Evolutionary conservation across 352 stramenopile genomes (phyloP), one percentile per base, ranked within the genome.

Genomic region (Phytophthora quininea): DNA sequence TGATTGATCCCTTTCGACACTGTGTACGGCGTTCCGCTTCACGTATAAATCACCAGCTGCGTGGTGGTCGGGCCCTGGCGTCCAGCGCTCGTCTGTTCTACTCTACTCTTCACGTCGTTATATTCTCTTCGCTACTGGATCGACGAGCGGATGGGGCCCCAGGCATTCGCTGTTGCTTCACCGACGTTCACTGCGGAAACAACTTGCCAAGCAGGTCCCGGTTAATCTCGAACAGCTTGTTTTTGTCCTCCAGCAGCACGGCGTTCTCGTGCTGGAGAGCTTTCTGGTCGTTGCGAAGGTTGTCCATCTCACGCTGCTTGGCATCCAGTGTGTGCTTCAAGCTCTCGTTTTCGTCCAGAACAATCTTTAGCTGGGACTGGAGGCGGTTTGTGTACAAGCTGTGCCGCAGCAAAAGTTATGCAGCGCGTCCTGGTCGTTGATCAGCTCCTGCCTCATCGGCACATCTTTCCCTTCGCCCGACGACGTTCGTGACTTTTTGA

Each of bases 151-250:
- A 27, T 45, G 48, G 52, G 49, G 12, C 19, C 29, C 47, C 32
- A 35, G 33, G 51, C n/a, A 27, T 24, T 19, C 19, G 30, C 50
- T 15, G 9, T 57, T 33, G 19, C 46, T 51, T 27, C 31, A 37
- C n/a, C 37, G 37, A 45, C 54, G 47, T 55, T 88, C 69, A 89
- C 58, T 91, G 78, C n/a, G 76, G 82, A 47, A 91, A 88, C 32
- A 91, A 61, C 54, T 91, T 91, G 60, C 69, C 69, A 32, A 91
- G 59, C 31, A 92, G 50, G 64, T 89, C 82, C 52, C 80, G 77
- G 62, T 92, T 92, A 53, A 92, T 90, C 65, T 91, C 82, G 52
- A 90, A 89, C 14, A 92, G 61, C 71, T 92, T 92, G 73, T 85
- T 90, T 64, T 92, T 91, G 71, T 89, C 82, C 40, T 91, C 82